Conservation (phyloP, 2,329 filamentous ascomycete genomes). For the Juglanconis oblonga region DNA sequence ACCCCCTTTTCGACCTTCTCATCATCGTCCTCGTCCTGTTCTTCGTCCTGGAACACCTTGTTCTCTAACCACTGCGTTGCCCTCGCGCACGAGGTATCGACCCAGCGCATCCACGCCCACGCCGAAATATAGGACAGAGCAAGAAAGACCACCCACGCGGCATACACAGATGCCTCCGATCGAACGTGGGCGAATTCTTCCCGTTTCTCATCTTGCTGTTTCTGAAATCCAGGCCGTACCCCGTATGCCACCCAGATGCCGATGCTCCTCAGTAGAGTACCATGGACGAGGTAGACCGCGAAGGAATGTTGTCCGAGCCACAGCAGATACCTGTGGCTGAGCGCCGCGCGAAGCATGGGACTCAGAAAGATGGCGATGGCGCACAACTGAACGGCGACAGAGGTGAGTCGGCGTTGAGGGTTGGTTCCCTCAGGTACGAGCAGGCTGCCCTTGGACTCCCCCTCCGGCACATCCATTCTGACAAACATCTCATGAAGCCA, state of each 20-base stretch:
- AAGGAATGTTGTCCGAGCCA: conserved; percentile 55
- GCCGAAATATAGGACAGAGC: conserved; percentile 44
- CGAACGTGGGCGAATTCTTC: conserved; percentile 40
- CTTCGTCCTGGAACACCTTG: conserved; percentile 41
- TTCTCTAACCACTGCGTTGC: conserved; percentile 46
- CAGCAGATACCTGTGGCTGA: conserved; percentile 47
- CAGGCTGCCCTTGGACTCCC: conserved; percentile 40
- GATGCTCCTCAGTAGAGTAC: conserved; percentile 49
- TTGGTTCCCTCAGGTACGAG: conserved; percentile 39
- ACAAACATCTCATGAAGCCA: conserved; percentile 23
- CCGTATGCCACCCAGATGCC: conserved; percentile 52
- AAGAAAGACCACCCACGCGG: conserved; percentile 45
- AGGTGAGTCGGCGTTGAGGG: conserved; percentile 39
- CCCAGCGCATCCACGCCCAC: conserved; percentile 49
- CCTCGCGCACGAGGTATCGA: conserved; percentile 47
- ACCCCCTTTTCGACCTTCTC: conserved; percentile 26
- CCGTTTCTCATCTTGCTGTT: conserved; percentile 36
- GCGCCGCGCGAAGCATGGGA: conserved; percentile 42
- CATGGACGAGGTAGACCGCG: conserved; percentile 53
- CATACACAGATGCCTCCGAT: conserved; percentile 35
- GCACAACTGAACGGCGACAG: conserved; percentile 45
- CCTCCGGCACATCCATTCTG: conserved; percentile 32
- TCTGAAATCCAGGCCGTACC: conserved; percentile 28
- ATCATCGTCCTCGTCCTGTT: conserved; percentile 26
- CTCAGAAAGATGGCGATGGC: conserved; percentile 50